A percentile compares a stretch with the other conserved stretches of the same genome.
phyloP scores from a whole-genome alignment of 371 early-diverging fungal species.

The Apophysomyces elegans region DNA sequence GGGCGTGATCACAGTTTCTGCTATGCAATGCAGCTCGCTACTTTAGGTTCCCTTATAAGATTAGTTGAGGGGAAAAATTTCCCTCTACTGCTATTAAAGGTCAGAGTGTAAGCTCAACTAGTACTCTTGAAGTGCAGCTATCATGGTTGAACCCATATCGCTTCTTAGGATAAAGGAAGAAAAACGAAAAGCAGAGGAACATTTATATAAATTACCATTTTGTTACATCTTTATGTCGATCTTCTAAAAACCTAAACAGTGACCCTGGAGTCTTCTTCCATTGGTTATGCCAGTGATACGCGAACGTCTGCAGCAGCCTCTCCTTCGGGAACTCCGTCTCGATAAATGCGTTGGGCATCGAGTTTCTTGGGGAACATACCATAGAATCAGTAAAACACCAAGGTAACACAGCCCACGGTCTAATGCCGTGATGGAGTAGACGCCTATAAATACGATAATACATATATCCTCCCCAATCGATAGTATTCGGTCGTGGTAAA shows the following conservation, averaged over 20 bases:
- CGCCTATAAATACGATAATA: constrained; percentile 54
- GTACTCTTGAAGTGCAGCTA: no score
- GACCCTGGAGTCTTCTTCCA: constrained; percentile 57
- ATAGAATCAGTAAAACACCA: constrained; percentile 62
- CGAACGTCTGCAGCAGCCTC: constrained; percentile 49
- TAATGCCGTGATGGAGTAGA: constrained; percentile 46
- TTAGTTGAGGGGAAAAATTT: no score
- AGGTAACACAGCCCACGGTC: constrained; percentile 54
- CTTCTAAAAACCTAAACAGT: constrained; percentile 51
- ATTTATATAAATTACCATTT: constrained; percentile 36
- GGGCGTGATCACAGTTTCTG: no score
- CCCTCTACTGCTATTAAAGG: no score
- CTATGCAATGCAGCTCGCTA: no score
- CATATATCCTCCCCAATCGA: constrained; percentile 60
- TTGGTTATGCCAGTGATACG: constrained; percentile 64
- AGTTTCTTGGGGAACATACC: constrained; percentile 52
- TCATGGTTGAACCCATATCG: no score
- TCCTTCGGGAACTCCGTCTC: constrained; percentile 48
- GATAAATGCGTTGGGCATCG: constrained; percentile 58
- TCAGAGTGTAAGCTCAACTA: no score
- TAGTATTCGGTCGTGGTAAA: constrained; percentile 46
- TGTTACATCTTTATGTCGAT: constrained; percentile 40
- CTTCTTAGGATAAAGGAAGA: no score
- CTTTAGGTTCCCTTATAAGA: no score
- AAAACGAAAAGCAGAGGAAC: no score